Base-by-base conservation (phyloP, 208 protist genomes). In the Leishmania martiniquensis region DNA sequence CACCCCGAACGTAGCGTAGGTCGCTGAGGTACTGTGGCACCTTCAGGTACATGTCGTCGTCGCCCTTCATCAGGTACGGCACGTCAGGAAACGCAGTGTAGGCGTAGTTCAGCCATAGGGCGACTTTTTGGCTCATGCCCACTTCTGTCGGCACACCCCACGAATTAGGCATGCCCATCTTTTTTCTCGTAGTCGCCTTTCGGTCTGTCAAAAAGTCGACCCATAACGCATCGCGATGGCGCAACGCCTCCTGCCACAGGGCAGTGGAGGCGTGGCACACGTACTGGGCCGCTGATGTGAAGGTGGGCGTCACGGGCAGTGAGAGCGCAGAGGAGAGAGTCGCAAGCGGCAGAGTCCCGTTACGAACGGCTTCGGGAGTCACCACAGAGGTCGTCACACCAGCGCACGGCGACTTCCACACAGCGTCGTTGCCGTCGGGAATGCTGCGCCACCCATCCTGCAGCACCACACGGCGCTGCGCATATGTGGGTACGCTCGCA, bases 21-120 rank as follows among this genome's bases (percentile, higher is more conserved):
- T 88, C 87, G 57, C 77, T 72, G 34, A 91, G 75, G 49, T 79
- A 87, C 77, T 91, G 82, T 66, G 87, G 87, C 72, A 91, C 84
- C 65, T 80, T 83, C 51, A 88, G 22, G 55, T 86, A 91, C 54
- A 76, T 76, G 76, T 91, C 87, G 77, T 91, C 87, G 49, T 91
- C 87, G 34, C 84, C 78, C 66, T 88, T 91, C 60, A 74, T 82
- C 44, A 91, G 54, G 73, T 83, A 91, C 45, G 55, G 47, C 45
- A 78, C 78, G 44, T 84, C 69, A 47, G 80, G 77, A 37, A 88
- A 90, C 0, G 78, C 34, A 39, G 67, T 49, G 71, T 89, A 78
- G 62, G 81, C 80, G 55, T 86, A 81, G 12, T 82, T 49, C 68
- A 87, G 81, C 83, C 80, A 86, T 13, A 84, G 12, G 29, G 78